Percentiles rank a stretch among this genome's conserved stretches.
phyloP scores from a whole-genome alignment of 208 protist species.

The Acanthamoeba castellanii region DNA sequence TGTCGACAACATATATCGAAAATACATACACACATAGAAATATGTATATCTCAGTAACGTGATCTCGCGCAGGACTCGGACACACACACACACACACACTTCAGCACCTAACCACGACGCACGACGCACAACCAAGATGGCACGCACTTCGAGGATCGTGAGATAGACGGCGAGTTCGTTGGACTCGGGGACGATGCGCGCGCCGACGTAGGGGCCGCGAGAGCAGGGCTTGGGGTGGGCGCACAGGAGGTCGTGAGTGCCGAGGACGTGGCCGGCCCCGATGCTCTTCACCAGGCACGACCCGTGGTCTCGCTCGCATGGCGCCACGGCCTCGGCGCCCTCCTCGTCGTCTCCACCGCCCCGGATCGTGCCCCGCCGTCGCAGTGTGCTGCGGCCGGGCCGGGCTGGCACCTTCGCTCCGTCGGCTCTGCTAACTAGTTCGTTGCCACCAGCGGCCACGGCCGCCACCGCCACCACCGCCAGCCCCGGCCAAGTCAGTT shows the following conservation, averaged over 20 bases:
- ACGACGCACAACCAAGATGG: background rate
- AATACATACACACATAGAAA: too few species aligned
- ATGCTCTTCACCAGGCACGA: background rate
- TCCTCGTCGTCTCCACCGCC: background rate
- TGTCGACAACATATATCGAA: too few species aligned
- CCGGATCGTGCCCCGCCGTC: background rate
- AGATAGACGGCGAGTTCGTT: slow-evolving; percentile 13
- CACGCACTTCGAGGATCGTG: background rate
- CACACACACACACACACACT: too few species aligned
- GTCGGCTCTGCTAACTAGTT: background rate
- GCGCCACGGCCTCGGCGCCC: background rate
- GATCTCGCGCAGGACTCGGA: too few species aligned
- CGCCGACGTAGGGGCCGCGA: background rate
- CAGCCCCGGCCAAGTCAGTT: background rate
- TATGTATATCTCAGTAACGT: too few species aligned
- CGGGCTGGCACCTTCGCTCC: background rate
- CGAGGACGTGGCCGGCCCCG: background rate
- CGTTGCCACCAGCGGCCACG: background rate
- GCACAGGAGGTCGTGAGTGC: slow-evolving; percentile 16
- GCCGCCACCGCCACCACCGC: background rate
- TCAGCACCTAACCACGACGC: too few species aligned
- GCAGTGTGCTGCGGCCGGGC: background rate
- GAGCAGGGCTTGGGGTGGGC: background rate
- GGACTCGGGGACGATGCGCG: background rate
- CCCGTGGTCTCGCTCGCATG: background rate